These are phyloP conservation scores for Talaromyces piceae DNA, from an alignment of 2,329 filamentous ascomycete genomes.

Conservation along the genomic window DNA sequence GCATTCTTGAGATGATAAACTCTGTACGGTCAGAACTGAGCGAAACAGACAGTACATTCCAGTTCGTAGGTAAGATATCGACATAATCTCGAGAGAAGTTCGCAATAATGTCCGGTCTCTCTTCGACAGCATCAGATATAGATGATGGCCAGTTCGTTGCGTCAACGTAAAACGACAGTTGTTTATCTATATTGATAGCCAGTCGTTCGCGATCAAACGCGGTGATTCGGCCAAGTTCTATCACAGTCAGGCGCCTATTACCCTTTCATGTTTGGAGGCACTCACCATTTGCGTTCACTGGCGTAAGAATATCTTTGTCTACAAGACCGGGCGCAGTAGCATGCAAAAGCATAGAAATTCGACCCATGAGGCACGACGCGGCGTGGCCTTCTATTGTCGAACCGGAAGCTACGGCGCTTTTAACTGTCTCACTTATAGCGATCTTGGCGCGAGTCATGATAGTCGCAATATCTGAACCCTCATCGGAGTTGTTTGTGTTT, in stretches of 20 bases:
- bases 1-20: slow-evolving; percentile 80
- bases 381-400: slow-evolving; percentile 35
- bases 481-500: slow-evolving; percentile 20
- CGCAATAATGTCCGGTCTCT: slow-evolving; percentile 40
- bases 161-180: slow-evolving; percentile 36
- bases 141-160: slow-evolving; percentile 43
- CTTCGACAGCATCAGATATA: slow-evolving; percentile 13
- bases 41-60: slow-evolving; percentile 80
- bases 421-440: slow-evolving; percentile 26
- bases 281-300: slow-evolving; percentile 34
- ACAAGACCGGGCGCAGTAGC: slow-evolving; percentile 28
- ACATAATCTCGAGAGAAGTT: slow-evolving; percentile 74
- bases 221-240: slow-evolving; percentile 35
- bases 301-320: slow-evolving; percentile 21
- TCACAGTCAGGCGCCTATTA: slow-evolving; percentile 12
- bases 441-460: slow-evolving; percentile 31
- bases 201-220: slow-evolving; percentile 34
- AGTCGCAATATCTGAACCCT: slow-evolving; percentile 28
- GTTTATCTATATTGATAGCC: slow-evolving; percentile 39
- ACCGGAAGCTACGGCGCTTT: slow-evolving; percentile 26
- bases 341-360: slow-evolving; percentile 36
- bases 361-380: slow-evolving; percentile 32
- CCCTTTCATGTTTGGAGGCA: not conserved
- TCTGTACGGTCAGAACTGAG: slow-evolving; percentile 77
- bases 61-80: slow-evolving; percentile 72